Percentiles rank a stretch among this genome's conserved stretches.
These are phyloP conservation scores for Pseudocercospora musae DNA, from an alignment of 2,329 filamentous ascomycete genomes.

Conservation along the genomic window DNA sequence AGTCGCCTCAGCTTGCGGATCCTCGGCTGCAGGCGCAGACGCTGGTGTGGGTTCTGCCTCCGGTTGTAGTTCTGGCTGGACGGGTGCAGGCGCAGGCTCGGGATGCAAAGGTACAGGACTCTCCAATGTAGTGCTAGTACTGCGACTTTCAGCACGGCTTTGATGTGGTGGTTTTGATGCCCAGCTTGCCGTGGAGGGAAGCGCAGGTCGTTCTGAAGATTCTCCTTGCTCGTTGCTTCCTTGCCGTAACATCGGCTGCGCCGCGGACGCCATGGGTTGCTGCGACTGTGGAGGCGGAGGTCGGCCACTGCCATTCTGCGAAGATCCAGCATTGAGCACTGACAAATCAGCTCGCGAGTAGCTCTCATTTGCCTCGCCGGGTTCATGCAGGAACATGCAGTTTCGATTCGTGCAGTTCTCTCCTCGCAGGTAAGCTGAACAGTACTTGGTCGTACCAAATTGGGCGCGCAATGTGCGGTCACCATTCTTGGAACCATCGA, in stretches of 20 bases:
- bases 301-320: constrained; percentile 64
- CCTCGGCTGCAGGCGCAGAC: constrained; percentile 11
- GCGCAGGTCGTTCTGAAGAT: constrained; percentile 72
- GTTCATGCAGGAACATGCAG: constrained; percentile 97
- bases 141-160: constrained; percentile 71
- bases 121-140: constrained; percentile 74
- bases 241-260: constrained; percentile 66
- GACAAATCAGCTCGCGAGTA: constrained; percentile 93
- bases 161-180: constrained; percentile 66
- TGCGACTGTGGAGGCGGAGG: constrained; percentile 48
- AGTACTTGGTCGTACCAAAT: constrained; percentile 95
- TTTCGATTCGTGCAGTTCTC: constrained; percentile 93
- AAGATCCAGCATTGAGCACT: constrained; percentile 86
- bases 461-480: constrained; percentile 75
- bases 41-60: constrained; percentile 8
- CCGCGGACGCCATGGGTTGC: constrained; percentile 50
- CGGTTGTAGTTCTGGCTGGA: constrained; percentile 15
- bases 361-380: constrained; percentile 96
- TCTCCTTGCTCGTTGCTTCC: constrained; percentile 29
- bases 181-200: constrained; percentile 93
- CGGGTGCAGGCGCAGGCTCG: constrained; percentile 18
- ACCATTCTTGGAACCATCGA: constrained; percentile 88
- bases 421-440: constrained; percentile 90
- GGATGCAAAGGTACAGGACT: constrained; percentile 63
- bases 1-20: constrained; percentile 6